These are phyloP conservation scores for Globisporangium canariense DNA, from an alignment of 352 stramenopile species.

Conservation along the genomic window DNA sequence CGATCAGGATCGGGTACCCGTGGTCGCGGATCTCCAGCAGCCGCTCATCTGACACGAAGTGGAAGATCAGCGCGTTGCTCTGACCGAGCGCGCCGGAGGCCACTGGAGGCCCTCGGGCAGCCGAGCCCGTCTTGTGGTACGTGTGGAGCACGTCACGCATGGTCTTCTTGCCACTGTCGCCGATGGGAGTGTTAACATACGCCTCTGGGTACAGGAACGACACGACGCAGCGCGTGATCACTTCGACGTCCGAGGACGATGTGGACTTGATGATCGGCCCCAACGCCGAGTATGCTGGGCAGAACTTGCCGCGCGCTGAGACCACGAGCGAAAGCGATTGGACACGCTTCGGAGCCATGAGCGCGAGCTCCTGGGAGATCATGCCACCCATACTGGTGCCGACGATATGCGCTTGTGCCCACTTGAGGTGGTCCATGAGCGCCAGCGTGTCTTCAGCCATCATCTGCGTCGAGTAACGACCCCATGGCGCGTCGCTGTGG, in stretches of 20 bases:
- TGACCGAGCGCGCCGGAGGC: constrained; percentile 22
- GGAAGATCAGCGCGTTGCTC: constrained; percentile 27
- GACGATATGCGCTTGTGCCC: constrained; percentile 6
- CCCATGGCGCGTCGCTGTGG: constrained; percentile 23
- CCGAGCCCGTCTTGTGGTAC: not conserved
- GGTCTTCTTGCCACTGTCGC: not conserved
- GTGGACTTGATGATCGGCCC: not conserved
- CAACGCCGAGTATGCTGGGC: constrained; percentile 1
- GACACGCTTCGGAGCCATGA: constrained; percentile 29
- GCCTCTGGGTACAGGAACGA: constrained; percentile 1
- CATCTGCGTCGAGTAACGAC: constrained; percentile 28
- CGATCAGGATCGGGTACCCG: constrained; percentile 41
- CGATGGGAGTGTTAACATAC: not conserved
- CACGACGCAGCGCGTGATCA: not conserved
- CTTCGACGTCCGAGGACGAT: not conserved
- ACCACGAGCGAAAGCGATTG: constrained; percentile 43
- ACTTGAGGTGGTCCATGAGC: constrained; percentile 24
- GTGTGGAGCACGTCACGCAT: not conserved
- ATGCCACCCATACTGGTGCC: constrained; percentile 40
- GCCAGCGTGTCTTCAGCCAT: constrained; percentile 30
- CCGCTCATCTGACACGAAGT: constrained; percentile 39
- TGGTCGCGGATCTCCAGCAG: constrained; percentile 36
- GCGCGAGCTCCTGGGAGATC: constrained; percentile 40
- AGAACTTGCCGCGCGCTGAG: constrained; percentile 24
- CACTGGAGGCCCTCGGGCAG: not conserved